Percentiles rank a stretch among this genome's conserved stretches.
Conservation (phyloP, 257 asterid species). For the Rauvolfia tetraphylla region DNA sequence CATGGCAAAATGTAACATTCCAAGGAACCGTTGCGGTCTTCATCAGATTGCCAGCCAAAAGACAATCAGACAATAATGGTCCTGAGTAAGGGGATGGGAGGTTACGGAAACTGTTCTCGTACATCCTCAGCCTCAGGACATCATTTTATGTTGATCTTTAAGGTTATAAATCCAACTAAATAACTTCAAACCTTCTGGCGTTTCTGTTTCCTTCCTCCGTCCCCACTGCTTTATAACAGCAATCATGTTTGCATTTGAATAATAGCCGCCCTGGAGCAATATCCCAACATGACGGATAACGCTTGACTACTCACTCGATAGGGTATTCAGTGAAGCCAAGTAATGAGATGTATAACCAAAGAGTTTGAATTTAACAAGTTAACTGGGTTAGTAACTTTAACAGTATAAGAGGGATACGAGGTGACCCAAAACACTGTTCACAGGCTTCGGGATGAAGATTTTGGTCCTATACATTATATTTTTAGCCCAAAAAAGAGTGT, state of each 20-base stretch:
- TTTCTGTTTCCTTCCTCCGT: not conserved
- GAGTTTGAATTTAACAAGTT: no score
- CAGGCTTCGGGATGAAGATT: not conserved
- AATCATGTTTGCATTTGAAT: not conserved
- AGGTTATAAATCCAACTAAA: not conserved
- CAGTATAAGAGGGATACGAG: not conserved
- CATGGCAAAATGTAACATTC: no score
- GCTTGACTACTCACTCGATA: not conserved
- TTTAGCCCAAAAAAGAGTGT: not conserved
- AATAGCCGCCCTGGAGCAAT: not conserved
- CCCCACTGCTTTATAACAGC: not conserved
- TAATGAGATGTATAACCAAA: not conserved
- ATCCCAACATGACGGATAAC: not conserved
- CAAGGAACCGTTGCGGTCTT: no score
- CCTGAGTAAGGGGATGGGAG: no score
- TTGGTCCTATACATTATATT: not conserved
- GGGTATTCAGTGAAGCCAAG: no score
- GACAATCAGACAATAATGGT: no score
- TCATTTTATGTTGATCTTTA: no score
- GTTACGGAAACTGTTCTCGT: no score
- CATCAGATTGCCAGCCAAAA: no score
- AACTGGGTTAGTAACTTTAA: no score
- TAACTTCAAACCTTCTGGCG: not conserved
- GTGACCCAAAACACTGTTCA: not conserved
- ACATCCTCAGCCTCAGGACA: no score